Evolutionary conservation across 768 basidiomycete genomes (phyloP), one percentile per base, ranked within the genome.

Genomic region (Kwoniella dejecticola): DNA sequence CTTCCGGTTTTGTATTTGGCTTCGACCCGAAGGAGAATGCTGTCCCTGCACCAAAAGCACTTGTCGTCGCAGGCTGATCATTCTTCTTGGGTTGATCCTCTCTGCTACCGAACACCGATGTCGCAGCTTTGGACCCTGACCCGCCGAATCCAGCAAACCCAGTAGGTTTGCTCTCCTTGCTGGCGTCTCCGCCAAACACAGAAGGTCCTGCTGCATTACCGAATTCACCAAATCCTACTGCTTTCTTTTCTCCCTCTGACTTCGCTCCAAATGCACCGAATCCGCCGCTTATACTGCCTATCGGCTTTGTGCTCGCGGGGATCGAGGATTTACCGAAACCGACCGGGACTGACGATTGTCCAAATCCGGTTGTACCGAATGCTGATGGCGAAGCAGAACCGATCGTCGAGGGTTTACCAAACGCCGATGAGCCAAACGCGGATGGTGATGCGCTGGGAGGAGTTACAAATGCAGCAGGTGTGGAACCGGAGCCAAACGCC

Each of bases 361-460:
- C 80, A 56, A 83, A 83, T 24, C 56, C 79, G 73, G 23, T 74
- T 29, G 11, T 75, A 42, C 24, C 82, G 74, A 60, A 67, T 21
- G 63, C 44, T 15, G 58, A 23, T 30, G 45, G 42, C 26, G 57
- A 47, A n/a, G 80, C 81, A 7, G 82, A 81, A n/a, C 74, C 75
- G 0, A 80, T 74, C 11, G 78, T 49, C 13, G 64, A 66, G 1
- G 70, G 62, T 30, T 67, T 64, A 0, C 68, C 69, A 49, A 70
- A 74, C 13, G 62, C 53, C 13, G 59, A 33, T 11, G 63, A 50
- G 19, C 79, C 81, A 78, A 82, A 64, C 70, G 78, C 76, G 41
- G 80, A 73, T 6, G 71, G 56, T n/a, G 55, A 55, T 24, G 62
- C 49, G 19, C 52, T 10, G 13, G 54, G 15, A 17, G 59, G 27